Base-by-base conservation (phyloP, 495 filamentous ascomycete species). In the Hyaloscypha bicolor region DNA sequence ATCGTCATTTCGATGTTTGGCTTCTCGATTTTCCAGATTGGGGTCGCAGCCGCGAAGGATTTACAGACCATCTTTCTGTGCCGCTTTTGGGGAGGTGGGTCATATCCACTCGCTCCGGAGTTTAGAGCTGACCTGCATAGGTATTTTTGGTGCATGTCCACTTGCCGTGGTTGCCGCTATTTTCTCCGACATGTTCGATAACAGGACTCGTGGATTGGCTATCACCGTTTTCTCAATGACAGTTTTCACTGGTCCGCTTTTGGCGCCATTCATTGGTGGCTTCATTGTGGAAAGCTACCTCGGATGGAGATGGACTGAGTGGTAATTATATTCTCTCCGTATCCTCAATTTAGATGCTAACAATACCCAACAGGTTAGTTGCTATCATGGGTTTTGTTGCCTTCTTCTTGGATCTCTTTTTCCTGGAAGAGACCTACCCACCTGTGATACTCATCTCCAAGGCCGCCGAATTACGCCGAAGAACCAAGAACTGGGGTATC, bases 401-500 rank as follows among this genome's bases (percentile, higher is more conserved):
- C n/a, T 88, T 96, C 68, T 64, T 77, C 35, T 79, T 96, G 45
- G 84, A 91, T 71, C 62, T 94, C 3, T 37, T 94, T 64, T 93
- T 93, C 79, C 81, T 96, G 33, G 66, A 86, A 68, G 93, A 97
- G 78, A 91, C 93, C 0, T 97, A 96, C 72, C 91, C 93, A 21
- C 92, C 93, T 0, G 80, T 92, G 4, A 88, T 96, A 60, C 82
- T 96, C 0, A 84, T 95, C 59, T 75, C 79, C 31, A 96, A 96
- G 77, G 93, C 93, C 6, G 76, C 84, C 1, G 88, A 93, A 63
- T 82, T 97, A 25, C 90, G 93, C 57, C 90, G 91, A 12, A 79
- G 90, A 55, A 96, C 93, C 8, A 86, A 87, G 74, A 96, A 96
- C 79, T 96, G 93, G 93, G 93, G 92, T 55, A 96, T 97, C 69